Evolutionary conservation across 345 rosid species (phyloP), one percentile per base, ranked within the genome.

Genomic region (Eucalyptus victrix): DNA sequence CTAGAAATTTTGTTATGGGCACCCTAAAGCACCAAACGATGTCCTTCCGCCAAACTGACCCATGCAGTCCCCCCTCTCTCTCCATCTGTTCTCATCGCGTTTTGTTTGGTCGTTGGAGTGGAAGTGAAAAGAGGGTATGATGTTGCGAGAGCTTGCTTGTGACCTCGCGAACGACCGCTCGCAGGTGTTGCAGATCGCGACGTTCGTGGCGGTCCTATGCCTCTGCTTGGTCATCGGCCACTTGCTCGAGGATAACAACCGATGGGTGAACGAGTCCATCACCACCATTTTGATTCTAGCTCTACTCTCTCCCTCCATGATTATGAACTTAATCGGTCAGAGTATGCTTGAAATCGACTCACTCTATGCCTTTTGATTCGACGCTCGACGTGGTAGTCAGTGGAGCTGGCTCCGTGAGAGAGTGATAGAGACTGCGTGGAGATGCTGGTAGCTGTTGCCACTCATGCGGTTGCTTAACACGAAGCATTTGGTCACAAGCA

Each of bases 191-290:
- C 96, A 96, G 4, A 91, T 96, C 12, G 89, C 97, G 21, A 69
- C 96, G 44, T 96, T 97, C 91, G 95, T 97, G 30, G 97, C 96
- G 54, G 91, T 97, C 88, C 95, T 96, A 67, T 96, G 96, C 89
- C 92, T 97, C 24, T 97, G 98, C 90, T 90, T 94, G 54, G 89
- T 96, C 14, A 89, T 96, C 28, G 98, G 99, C 47, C 98, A 96
- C 94, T 91, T 96, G 87, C 96, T 96, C n/a, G 98, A 96, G 93
- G 96, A 95, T 86, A 96, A 93, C 87, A 53, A 53, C 56, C 94
- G 96, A 23, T 96, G 98, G 99, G 96, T 95, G 87, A 96, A 95
- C 86, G 99, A 96, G 91, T 96, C 99, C 93, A 95, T 95, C 88
- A 95, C 96, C 37, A 94, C 98, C 94, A 96, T 97, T 90, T 49